phyloP scores from a whole-genome alignment of 2,329 filamentous ascomycete genomes.

The Xylariaceae sp. region DNA sequence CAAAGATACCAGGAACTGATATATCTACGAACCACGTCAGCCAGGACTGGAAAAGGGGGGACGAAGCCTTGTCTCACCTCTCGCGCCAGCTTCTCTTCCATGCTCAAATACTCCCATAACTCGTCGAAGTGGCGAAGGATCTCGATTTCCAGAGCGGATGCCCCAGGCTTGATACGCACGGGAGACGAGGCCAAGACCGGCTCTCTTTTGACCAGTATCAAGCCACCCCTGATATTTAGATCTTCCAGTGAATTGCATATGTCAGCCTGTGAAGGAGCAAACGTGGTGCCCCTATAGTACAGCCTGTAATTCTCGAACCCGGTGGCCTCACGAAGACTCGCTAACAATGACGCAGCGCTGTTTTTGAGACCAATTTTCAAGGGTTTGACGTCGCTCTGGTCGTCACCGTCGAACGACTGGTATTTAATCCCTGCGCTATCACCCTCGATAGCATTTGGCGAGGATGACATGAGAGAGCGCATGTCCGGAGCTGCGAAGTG shows the following conservation, averaged over 20 bases:
- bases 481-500: conserved; percentile 56
- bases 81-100: conserved; percentile 63
- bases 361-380: conserved; percentile 65
- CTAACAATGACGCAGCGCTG: conserved; percentile 63
- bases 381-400: conserved; percentile 53
- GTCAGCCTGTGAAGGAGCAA: conserved; percentile 56
- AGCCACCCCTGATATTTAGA: conserved; percentile 57
- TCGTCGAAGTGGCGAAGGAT: conserved; percentile 78
- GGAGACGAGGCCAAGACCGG: conserved; percentile 40
- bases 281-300: conserved; percentile 62
- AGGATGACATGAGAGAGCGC: conserved; percentile 46
- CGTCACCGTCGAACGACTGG: conserved; percentile 62
- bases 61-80: conserved; percentile 45
- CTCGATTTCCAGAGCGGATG: conserved; percentile 65
- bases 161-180: conserved; percentile 43
- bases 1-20: conserved; percentile 63
- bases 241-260: conserved; percentile 60
- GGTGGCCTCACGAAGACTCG: conserved; percentile 61
- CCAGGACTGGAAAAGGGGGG: not conserved
- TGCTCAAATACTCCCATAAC: conserved; percentile 72
- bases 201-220: conserved; percentile 61
- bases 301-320: conserved; percentile 71
- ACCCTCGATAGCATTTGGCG: conserved; percentile 51
- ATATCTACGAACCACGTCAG: conserved; percentile 46
- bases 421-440: conserved; percentile 64